Conservation (phyloP, 495 filamentous ascomycete genomes). For the Penicillium daleae region DNA sequence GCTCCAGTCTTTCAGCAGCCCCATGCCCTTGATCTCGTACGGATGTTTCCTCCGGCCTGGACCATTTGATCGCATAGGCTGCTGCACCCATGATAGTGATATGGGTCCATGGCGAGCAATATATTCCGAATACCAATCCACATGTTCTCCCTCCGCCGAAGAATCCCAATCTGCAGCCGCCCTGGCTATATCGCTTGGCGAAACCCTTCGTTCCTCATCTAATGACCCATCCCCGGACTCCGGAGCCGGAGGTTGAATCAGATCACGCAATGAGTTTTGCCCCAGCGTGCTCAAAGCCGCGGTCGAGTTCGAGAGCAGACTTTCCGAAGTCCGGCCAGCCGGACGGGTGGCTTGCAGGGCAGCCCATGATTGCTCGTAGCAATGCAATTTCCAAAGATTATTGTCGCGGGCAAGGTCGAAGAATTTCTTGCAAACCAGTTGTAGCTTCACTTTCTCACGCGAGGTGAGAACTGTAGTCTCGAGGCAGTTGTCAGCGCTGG, state of each 20-base stretch:
- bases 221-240: constrained; percentile 11
- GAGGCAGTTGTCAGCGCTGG: constrained; percentile 23
- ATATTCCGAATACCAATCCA: constrained; percentile 88
- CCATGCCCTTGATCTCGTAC: constrained; percentile 64
- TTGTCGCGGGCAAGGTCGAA: constrained; percentile 74
- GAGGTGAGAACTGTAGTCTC: constrained; percentile 64
- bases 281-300: constrained; percentile 40
- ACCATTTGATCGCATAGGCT: constrained; percentile 45
- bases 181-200: constrained; percentile 48
- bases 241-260: constrained; percentile 40
- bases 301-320: constrained; percentile 32
- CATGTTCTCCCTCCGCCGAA: constrained; percentile 60
- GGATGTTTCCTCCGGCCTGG: constrained; percentile 46
- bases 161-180: constrained; percentile 83
- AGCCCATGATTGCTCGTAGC: constrained; percentile 67
- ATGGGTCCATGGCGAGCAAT: constrained; percentile 79
- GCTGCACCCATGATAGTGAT: constrained; percentile 73
- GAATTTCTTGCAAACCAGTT: constrained; percentile 70
- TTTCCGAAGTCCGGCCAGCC: constrained; percentile 32
- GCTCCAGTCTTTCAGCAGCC: constrained; percentile 58
- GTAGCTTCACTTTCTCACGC: constrained; percentile 68
- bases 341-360: constrained; percentile 45
- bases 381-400: constrained; percentile 73
- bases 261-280: constrained; percentile 39
- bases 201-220: constrained; percentile 24